Conservation (phyloP, 2,329 filamentous ascomycete species). For the Aspergillus carbonarius region DNA sequence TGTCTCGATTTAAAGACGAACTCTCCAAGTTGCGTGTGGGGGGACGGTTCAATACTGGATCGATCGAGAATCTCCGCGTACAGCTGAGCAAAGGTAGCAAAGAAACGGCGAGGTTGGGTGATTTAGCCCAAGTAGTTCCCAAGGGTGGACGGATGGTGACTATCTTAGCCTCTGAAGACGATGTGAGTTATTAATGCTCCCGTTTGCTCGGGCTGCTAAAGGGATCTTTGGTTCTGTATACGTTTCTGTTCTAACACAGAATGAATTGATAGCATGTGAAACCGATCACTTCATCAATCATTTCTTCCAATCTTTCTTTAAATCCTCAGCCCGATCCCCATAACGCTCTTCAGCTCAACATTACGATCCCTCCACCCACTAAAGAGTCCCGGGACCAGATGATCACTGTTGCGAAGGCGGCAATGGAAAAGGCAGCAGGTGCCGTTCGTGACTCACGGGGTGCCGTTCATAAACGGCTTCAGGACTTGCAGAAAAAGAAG, state of each 20-base stretch:
- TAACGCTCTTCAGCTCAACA: constrained; percentile 46
- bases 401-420: constrained; percentile 40
- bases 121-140: constrained; percentile 66
- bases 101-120: constrained; percentile 55
- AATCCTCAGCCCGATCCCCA: constrained; percentile 45
- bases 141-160: constrained; percentile 61
- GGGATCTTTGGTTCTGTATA: neutral
- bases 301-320: constrained; percentile 43
- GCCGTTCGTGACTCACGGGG: constrained; percentile 45
- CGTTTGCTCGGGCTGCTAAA: neutral
- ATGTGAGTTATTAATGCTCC: constrained; percentile 46
- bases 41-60: constrained; percentile 61
- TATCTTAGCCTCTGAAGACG: constrained; percentile 64
- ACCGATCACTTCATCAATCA: constrained; percentile 44
- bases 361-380: constrained; percentile 48
- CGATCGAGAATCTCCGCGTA: constrained; percentile 63
- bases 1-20: constrained; percentile 60
- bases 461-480: constrained; percentile 45
- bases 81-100: constrained; percentile 54
- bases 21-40: constrained; percentile 62
- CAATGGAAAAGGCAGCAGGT: constrained; percentile 43
- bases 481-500: constrained; percentile 46
- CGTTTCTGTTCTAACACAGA: neutral
- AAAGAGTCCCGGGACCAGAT: constrained; percentile 47
- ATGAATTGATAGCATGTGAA: constrained; percentile 42